These are phyloP conservation scores for Phaeosphaeriaceae sp. DNA, from an alignment of 2,329 filamentous ascomycete species.

Conservation along the genomic window DNA sequence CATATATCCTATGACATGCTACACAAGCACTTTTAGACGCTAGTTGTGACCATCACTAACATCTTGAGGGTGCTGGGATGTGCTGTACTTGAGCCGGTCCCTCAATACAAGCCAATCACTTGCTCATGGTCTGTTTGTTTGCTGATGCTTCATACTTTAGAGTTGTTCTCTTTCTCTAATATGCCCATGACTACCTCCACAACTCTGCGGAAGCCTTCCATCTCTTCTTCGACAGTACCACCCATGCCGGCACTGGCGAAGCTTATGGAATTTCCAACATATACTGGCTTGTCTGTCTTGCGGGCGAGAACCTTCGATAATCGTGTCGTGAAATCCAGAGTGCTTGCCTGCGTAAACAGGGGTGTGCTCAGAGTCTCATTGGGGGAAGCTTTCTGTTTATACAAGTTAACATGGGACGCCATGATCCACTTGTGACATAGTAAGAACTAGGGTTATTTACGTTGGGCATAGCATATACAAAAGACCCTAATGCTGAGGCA, in stretches of 20 bases:
- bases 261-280: constrained; percentile 87
- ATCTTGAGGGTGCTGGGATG: too few species aligned
- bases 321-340: constrained; percentile 84
- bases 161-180: constrained; percentile 41
- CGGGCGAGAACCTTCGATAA: constrained; percentile 83
- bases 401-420: constrained; percentile 14
- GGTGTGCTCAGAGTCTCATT: constrained; percentile 75
- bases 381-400: constrained; percentile 47
- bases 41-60: too few species aligned
- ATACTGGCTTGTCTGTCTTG: constrained; percentile 75
- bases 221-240: constrained; percentile 88
- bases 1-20: too few species aligned
- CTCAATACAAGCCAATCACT: too few species aligned
- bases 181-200: constrained; percentile 71
- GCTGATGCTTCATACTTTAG: neutral
- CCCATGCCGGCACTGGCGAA: constrained; percentile 76
- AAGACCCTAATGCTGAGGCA: constrained; percentile 71
- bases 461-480: constrained; percentile 92
- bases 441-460: constrained; percentile 56
- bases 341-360: constrained; percentile 76
- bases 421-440: too few species aligned
- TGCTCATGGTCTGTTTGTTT: neutral
- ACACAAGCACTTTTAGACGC: too few species aligned
- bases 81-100: too few species aligned
- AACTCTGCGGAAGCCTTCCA: constrained; percentile 81